Evolutionary conservation across 1,284 basidiomycete genomes (phyloP), one percentile per base, ranked within the genome.

Genomic region (Porogramme epimiltina): DNA sequence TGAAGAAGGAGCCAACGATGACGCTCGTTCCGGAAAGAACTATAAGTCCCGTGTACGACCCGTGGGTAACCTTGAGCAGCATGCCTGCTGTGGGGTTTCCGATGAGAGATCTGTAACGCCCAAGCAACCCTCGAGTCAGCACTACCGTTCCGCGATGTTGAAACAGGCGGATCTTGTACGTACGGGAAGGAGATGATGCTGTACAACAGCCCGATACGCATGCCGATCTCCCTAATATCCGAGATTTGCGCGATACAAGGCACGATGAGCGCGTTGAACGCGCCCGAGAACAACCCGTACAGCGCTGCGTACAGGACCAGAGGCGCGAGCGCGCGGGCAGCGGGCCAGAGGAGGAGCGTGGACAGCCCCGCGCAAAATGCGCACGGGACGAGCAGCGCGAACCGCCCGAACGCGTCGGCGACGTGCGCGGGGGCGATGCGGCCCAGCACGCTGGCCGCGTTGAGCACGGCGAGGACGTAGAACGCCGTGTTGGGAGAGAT

Each of bases 181-280:
- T 65, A 87, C 85, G 85, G 84, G 42, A 87, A 73, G 0, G 85
- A 83, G 28, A 85, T 79, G 15, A 84, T 66, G 28, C 73, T 82
- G 60, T 87, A 87, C 51, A 87, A 58, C 51, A 80, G 69, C 19
- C 85, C 85, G 43, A 87, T 80, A 38, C 82, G 73, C 28, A 74
- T 74, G 8, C 85, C 85, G 49, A 86, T 78, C 60, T 80, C 75
- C 13, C 69, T 59, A 22, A 77, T 71, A 37, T 83, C 76, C 23
- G 51, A 85, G 51, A 63, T 75, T 65, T 75, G 64, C 42, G 71
- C 59, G 66, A 70, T 60, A 53, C 65, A 68, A 22, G 66, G 66
- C 36, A 66, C 58, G 62, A 69, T 62, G 44, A 69, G 58, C 43
- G 68, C 63, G 51, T 68, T 70, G 64, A 70, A 69, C 41, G 65